phyloP scores from a whole-genome alignment of 805 yeast genomes.

The Crinitomyces ghanaensis region DNA sequence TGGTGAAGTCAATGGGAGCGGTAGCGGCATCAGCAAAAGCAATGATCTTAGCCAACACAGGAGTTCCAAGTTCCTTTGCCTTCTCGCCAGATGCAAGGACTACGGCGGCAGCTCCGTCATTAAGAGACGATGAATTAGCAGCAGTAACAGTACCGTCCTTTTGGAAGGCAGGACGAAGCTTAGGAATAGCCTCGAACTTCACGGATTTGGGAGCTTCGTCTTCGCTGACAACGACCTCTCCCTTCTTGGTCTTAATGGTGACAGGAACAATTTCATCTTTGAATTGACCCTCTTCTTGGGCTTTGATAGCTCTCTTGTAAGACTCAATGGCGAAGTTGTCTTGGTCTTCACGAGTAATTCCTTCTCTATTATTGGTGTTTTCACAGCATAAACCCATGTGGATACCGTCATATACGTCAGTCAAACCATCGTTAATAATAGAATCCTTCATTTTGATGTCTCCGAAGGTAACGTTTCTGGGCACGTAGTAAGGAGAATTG shows the following conservation, averaged over 20 bases:
- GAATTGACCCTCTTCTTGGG: conserved; percentile 66
- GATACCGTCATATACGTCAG: conserved; percentile 73
- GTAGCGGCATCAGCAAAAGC: conserved; percentile 98
- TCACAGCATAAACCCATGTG: conserved; percentile 96
- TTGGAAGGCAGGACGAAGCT: conserved; percentile 84
- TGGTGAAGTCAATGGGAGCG: conserved; percentile 82
- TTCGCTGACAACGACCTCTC: conserved; percentile 51
- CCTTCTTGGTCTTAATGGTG: conserved; percentile 55
- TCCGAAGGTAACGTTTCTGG: conserved; percentile 51
- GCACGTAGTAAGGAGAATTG: conserved; percentile 80
- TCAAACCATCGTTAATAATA: conserved; percentile 67
- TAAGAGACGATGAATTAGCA: conserved; percentile 85
- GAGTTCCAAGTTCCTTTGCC: conserved; percentile 63
- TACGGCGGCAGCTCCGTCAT: conserved; percentile 94
- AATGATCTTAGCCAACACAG: conserved; percentile 57
- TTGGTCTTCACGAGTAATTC: conserved; percentile 68
- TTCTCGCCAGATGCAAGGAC: conserved; percentile 71
- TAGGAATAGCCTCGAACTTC: conserved; percentile 55
- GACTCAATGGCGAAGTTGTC: conserved; percentile 74
- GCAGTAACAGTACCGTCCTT: conserved; percentile 93
- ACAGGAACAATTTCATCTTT: conserved; percentile 70
- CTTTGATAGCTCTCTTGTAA: conserved; percentile 67
- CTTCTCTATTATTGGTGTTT: conserved; percentile 76
- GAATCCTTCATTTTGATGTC: conserved; percentile 46
- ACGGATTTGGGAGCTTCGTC: conserved; percentile 74